A percentile compares a stretch with the other conserved stretches of the same genome.
Conservation (phyloP, 352 stramenopile genomes). For the Phytophthora pinifolia region DNA sequence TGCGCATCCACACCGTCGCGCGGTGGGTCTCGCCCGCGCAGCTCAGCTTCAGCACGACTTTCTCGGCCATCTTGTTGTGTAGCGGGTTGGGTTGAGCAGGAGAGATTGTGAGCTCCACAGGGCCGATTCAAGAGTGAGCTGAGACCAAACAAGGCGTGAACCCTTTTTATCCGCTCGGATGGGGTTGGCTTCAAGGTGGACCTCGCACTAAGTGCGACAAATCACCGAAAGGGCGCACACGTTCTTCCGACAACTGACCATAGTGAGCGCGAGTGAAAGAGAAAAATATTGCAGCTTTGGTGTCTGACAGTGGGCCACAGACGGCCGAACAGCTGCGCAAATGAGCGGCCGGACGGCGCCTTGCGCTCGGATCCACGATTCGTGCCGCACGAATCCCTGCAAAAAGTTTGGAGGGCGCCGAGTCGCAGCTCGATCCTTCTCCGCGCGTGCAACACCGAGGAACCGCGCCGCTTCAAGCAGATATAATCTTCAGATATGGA, state of each 20-base stretch:
- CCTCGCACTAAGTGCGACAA: constrained; percentile 21
- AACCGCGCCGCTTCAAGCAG: constrained; percentile 11
- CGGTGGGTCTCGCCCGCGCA: constrained; percentile 50
- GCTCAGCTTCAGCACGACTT: constrained; percentile 58
- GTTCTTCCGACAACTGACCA: constrained; percentile 28
- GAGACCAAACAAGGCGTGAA: constrained; percentile 5
- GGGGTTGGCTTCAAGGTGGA: constrained; percentile 37
- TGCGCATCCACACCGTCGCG: constrained; percentile 31
- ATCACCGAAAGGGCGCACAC: constrained; percentile 18
- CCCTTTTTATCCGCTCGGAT: constrained; percentile 22
- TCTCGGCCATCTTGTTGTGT: constrained; percentile 20
- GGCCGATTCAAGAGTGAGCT: constrained; percentile 30
- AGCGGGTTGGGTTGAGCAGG: background rate
- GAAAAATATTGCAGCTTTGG: constrained; percentile 20
- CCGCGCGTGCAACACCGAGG: too few species aligned
- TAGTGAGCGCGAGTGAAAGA: constrained; percentile 13
- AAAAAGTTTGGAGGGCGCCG: too few species aligned
- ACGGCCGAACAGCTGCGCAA: too few species aligned
- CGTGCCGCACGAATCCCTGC: too few species aligned
- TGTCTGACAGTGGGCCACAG: background rate
- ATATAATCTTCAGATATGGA: constrained; percentile 15
- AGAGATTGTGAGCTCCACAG: constrained; percentile 17
- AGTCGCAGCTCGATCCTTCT: too few species aligned
- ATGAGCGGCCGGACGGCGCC: too few species aligned
- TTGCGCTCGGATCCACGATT: too few species aligned